Evolutionary conservation across 805 yeast genomes (phyloP).

Genomic region (Nakazawaea ishiwadae): DNA sequence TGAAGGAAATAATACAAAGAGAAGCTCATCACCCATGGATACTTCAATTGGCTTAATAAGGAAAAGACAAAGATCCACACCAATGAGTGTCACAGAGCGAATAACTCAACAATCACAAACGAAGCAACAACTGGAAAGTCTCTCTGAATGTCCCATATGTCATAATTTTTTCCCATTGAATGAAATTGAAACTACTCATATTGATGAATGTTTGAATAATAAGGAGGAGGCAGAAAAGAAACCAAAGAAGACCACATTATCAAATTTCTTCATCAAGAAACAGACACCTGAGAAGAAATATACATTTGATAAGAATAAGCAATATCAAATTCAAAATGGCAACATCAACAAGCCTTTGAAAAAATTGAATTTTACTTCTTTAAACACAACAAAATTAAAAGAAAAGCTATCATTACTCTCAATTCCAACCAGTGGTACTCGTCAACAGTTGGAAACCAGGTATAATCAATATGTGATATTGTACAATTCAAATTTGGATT

Average conservation of each 20-base stretch:
- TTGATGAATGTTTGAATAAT: slow-evolving; percentile 55
- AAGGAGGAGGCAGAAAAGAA: not conserved
- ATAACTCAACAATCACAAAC: slow-evolving; percentile 10
- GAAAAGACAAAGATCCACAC: slow-evolving; percentile 7
- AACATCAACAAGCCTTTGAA: slow-evolving; percentile 36
- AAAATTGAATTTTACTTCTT: slow-evolving; percentile 58
- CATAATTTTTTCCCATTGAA: slow-evolving; percentile 45
- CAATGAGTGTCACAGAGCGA: slow-evolving; percentile 7
- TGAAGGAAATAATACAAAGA: slow-evolving; percentile 15
- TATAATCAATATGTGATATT: slow-evolving; percentile 73
- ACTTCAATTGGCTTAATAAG: not conserved
- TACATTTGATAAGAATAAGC: slow-evolving; percentile 27
- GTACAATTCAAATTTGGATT: slow-evolving; percentile 79
- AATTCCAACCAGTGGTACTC: slow-evolving; percentile 58
- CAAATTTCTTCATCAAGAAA: slow-evolving; percentile 8
- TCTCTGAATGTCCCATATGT: slow-evolving; percentile 70
- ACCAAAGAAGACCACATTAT: slow-evolving; percentile 11
- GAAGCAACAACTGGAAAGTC: slow-evolving; percentile 15
- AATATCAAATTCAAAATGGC: slow-evolving; percentile 20
- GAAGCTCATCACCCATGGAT: slow-evolving; percentile 10
- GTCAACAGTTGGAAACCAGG: slow-evolving; percentile 60
- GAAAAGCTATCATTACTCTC: slow-evolving; percentile 50
- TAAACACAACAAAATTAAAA: slow-evolving; percentile 56
- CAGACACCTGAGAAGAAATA: slow-evolving; percentile 19
- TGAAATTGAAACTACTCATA: slow-evolving; percentile 53